These are phyloP conservation scores for Astrothelium subdiscretum DNA, from an alignment of 495 filamentous ascomycete species.

Conservation along the genomic window DNA sequence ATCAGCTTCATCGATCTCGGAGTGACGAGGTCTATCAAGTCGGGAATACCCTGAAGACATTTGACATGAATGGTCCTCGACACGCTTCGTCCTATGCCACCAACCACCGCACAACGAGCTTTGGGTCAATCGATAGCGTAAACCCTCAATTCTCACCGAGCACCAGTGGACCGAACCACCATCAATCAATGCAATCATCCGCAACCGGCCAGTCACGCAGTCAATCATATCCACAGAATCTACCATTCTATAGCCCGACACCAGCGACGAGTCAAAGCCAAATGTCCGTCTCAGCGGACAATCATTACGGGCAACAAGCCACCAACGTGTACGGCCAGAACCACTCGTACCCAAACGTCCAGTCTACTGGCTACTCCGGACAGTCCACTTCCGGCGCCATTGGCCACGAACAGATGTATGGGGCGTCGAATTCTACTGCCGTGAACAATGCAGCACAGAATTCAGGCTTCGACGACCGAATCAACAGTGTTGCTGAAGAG, in stretches of 20 bases:
- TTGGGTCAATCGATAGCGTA: background rate
- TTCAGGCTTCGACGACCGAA: background rate
- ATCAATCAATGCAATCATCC: background rate
- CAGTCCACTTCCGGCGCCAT: background rate
- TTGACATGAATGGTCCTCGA: background rate
- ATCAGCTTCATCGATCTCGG: background rate
- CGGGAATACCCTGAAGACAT: background rate
- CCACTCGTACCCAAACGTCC: background rate
- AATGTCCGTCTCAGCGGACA: background rate
- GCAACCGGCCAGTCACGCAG: background rate
- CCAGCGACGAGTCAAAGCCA: background rate
- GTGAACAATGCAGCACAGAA: slow-evolving; percentile 8
- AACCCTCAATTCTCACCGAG: background rate
- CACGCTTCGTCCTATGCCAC: background rate
- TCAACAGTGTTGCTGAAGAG: slow-evolving; percentile 15
- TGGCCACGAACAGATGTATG: background rate
- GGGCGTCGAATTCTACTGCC: background rate
- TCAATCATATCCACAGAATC: background rate
- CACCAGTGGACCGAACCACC: background rate
- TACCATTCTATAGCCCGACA: background rate
- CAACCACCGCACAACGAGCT: background rate
- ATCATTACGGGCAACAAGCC: background rate
- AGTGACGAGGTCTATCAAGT: background rate
- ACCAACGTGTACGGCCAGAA: background rate
- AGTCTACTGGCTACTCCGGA: background rate